phyloP scores from a whole-genome alignment of 371 early-diverging fungal species.

The Mortierella sp. region DNA sequence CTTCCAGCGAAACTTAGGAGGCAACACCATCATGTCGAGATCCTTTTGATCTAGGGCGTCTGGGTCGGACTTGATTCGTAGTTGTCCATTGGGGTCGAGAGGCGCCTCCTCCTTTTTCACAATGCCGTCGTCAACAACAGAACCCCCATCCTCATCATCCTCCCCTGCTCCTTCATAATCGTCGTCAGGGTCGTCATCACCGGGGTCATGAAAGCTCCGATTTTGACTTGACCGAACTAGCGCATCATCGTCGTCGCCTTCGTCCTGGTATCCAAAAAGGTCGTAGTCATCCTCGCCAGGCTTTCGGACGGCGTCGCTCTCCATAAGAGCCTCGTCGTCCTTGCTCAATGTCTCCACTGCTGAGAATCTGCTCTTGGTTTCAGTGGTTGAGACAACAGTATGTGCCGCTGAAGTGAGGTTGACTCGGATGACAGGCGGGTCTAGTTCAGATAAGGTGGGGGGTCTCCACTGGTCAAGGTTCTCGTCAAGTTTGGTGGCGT shows the following conservation, averaged over 20 bases:
- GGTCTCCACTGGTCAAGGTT: neutral
- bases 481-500: slow-evolving; percentile 39
- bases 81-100: neutral
- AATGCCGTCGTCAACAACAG: neutral
- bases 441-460: slow-evolving; percentile 1
- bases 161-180: slow-evolving; percentile 20
- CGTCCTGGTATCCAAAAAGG: neutral
- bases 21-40: slow-evolving; percentile 16
- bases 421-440: slow-evolving; percentile 40
- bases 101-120: slow-evolving; percentile 19
- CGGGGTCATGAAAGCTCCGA: neutral
- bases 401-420: slow-evolving; percentile 16
- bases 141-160: neutral
- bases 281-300: neutral
- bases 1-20: slow-evolving; percentile 43
- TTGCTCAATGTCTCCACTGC: neutral
- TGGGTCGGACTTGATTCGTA: slow-evolving; percentile 12
- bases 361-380: neutral
- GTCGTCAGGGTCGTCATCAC: slow-evolving; percentile 18
- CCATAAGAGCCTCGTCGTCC: neutral
- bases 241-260: slow-evolving; percentile 1
- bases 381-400: neutral
- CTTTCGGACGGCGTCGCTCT: neutral
- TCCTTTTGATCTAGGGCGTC: slow-evolving; percentile 5
- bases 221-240: neutral